A percentile compares a stretch with the other conserved stretches of the same genome.
These are phyloP conservation scores for Naganishia randhawae DNA, from an alignment of 768 basidiomycete species.

Conservation along the genomic window DNA sequence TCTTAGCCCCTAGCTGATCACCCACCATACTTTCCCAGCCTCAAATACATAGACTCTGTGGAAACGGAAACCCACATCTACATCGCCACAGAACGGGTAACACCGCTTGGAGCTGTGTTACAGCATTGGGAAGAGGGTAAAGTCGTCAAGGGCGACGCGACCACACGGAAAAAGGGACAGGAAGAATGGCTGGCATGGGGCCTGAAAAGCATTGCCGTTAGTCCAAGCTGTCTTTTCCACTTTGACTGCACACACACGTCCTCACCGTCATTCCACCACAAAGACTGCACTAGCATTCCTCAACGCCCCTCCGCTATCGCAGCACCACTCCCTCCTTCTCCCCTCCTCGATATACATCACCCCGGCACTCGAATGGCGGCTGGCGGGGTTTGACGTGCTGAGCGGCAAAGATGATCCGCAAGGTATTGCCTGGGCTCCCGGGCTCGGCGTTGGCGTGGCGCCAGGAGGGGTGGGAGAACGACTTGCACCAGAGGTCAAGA, in stretches of 20 bases:
- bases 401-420: slow-evolving; percentile 76
- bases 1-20: not conserved
- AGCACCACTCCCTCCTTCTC: slow-evolving; percentile 60
- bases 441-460: slow-evolving; percentile 54
- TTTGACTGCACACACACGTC: not conserved
- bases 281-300: slow-evolving; percentile 78
- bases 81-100: slow-evolving; percentile 91
- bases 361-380: slow-evolving; percentile 90
- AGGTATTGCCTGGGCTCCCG: slow-evolving; percentile 60
- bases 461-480: slow-evolving; percentile 59
- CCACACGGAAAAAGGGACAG: slow-evolving; percentile 55
- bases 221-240: slow-evolving; percentile 8
- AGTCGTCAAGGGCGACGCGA: slow-evolving; percentile 5
- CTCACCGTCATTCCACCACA: slow-evolving; percentile 50
- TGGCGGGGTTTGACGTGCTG: slow-evolving; percentile 88
- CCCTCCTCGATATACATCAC: slow-evolving; percentile 74
- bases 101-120: slow-evolving; percentile 65
- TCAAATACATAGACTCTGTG: slow-evolving; percentile 89
- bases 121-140: slow-evolving; percentile 57
- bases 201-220: slow-evolving; percentile 59
- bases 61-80: slow-evolving; percentile 83
- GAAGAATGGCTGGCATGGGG: slow-evolving; percentile 95
- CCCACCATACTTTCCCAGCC: slow-evolving; percentile 41
- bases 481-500: slow-evolving; percentile 79
- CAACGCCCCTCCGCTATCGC: slow-evolving; percentile 82